Evolutionary conservation across 305 asterid species (phyloP).

Genomic region (Euphrasia arctica): DNA sequence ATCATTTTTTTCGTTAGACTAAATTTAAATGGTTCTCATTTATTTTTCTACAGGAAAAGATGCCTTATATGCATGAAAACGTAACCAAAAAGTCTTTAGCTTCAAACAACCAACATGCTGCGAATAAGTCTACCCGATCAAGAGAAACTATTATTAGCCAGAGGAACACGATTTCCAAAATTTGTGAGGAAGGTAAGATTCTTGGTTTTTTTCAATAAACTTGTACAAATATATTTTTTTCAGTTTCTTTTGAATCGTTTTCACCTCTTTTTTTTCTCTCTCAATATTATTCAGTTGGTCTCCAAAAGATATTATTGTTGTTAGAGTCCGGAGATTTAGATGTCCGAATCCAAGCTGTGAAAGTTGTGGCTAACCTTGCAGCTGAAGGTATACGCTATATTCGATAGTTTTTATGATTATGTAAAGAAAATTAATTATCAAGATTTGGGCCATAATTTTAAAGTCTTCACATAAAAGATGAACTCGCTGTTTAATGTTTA

Average conservation of each 20-base stretch:
- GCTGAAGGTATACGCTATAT: constrained; percentile 67
- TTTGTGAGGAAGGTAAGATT: constrained; percentile 86
- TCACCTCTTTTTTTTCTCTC: not conserved
- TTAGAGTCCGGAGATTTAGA: constrained; percentile 70
- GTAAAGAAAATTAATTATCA: not conserved
- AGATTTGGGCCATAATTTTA: not conserved
- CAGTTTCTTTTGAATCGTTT: constrained; percentile 8
- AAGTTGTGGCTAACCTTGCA: constrained; percentile 95
- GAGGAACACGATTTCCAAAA: constrained; percentile 72
- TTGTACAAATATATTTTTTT: constrained; percentile 7
- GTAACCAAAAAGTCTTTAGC: constrained; percentile 42
- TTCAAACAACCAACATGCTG: constrained; percentile 29
- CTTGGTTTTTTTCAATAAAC: constrained; percentile 13
- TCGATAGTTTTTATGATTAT: not conserved
- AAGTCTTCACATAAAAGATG: not conserved
- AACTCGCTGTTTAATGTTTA: too few relatives aligned
- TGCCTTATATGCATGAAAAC: constrained; percentile 48
- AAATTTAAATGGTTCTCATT: not conserved
- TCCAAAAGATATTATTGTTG: constrained; percentile 76
- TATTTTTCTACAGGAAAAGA: constrained; percentile 63
- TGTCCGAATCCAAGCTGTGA: constrained; percentile 95
- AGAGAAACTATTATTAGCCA: constrained; percentile 63
- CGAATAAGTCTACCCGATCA: constrained; percentile 43
- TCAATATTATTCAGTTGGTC: constrained; percentile 63
- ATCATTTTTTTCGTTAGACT: not conserved